Conservation (phyloP, 208 protist species). For the Trypanosoma conorhini region DNA sequence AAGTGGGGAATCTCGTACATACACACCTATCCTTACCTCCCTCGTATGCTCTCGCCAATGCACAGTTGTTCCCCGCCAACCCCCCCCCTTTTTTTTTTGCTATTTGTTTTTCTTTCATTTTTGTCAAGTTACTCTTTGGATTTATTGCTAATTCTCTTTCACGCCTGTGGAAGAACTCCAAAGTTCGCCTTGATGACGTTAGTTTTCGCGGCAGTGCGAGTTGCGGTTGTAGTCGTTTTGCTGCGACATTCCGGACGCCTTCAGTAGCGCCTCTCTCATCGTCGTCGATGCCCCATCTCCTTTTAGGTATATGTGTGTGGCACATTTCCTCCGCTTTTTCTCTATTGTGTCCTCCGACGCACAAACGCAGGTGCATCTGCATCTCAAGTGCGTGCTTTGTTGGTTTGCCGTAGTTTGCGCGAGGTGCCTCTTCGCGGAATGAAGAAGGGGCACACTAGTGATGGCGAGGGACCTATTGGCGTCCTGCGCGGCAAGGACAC, state of each 20-base stretch:
- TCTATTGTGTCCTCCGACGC: not conserved
- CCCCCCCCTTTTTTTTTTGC: not conserved
- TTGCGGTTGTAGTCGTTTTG: no score
- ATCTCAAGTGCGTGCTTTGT: not conserved
- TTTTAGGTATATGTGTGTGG: not conserved
- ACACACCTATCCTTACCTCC: not conserved
- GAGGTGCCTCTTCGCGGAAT: not conserved
- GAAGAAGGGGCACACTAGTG: not conserved
- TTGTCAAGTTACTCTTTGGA: not conserved
- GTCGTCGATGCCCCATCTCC: conserved; percentile 1
- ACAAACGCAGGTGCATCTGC: not conserved
- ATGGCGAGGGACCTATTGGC: not conserved
- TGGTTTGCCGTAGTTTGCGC: no score
- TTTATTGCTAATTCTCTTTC: not conserved
- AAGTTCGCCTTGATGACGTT: no score
- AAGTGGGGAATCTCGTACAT: not conserved
- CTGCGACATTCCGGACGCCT: not conserved
- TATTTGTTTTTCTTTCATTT: conserved; percentile 3
- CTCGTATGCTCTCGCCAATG: no score
- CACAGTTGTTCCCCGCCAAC: not conserved
- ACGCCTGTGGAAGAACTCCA: no score
- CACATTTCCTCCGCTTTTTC: not conserved
- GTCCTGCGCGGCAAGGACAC: not conserved
- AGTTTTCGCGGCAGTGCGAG: no score
- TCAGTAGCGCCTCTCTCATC: not conserved